Conservation (phyloP, 2,329 filamentous ascomycete genomes). For the Gyromitra esculenta region DNA sequence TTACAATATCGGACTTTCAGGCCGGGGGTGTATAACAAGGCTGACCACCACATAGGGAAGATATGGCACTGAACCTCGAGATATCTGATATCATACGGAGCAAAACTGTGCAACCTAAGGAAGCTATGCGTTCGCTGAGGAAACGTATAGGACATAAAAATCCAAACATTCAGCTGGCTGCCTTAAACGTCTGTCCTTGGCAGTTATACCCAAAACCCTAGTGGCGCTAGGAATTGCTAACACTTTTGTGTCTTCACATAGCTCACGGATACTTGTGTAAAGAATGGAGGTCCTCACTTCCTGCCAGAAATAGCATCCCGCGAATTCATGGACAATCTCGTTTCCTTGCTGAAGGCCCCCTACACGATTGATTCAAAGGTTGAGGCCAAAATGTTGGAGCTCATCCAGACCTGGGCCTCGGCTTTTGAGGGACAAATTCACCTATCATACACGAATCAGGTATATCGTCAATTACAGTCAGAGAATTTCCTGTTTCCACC, state of each 20-base stretch:
- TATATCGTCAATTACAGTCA: constrained; percentile 80
- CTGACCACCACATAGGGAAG: constrained; percentile 71
- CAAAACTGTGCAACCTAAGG: constrained; percentile 95
- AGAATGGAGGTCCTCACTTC: constrained; percentile 97
- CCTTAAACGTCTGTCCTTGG: constrained; percentile 75
- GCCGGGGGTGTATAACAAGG: constrained; percentile 26
- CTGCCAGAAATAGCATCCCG: constrained; percentile 92
- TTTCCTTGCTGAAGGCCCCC: constrained; percentile 85
- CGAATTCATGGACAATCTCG: constrained; percentile 98
- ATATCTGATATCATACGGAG: constrained; percentile 97
- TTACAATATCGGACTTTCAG: not conserved
- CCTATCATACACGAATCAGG: constrained; percentile 84
- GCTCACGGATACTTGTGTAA: constrained; percentile 98
- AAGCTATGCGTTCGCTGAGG: constrained; percentile 97
- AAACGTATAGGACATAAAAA: constrained; percentile 96
- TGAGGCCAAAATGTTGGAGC: constrained; percentile 86
- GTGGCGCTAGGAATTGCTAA: constrained; percentile 16
- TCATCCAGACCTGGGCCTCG: constrained; percentile 92
- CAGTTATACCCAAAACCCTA: not conserved
- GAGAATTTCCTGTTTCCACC: constrained; percentile 93
- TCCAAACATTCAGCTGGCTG: constrained; percentile 92
- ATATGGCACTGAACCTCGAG: constrained; percentile 96
- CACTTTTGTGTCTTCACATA: constrained; percentile 58
- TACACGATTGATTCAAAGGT: constrained; percentile 87
- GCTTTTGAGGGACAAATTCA: constrained; percentile 87